Evolutionary conservation across 345 rosid species (phyloP), one percentile per base, ranked within the genome.

Genomic region (Boechera retrofracta): DNA sequence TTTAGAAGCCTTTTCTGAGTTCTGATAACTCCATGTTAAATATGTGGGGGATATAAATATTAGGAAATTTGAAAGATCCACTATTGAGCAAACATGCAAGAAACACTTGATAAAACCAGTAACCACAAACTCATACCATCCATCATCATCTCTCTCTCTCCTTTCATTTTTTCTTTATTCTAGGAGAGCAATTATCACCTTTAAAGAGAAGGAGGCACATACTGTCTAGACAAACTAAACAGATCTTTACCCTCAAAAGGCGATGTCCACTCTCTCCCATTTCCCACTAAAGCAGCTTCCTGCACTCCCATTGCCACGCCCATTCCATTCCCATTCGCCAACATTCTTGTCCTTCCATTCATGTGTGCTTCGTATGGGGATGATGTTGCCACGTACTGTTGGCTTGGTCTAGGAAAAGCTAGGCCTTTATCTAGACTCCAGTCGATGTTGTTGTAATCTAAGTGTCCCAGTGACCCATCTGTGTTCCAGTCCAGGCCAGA

Each of bases 221-320:
- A 93, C 92, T 85, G 91, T 80, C 96, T 89, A 42, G 98, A 89
- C 79, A 94, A 80, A 80, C 91, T 89, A 87, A 94, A 89, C 70
- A 94, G 87, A 83, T 94, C 98, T 52, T 85, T 86, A 79, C 90
- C 97, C 76, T 86, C 97, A 64, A 94, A 91, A 1, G 98, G 98
- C 1, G 98, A 94, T 1, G 91, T 87, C 98, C 98, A 94, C 32
- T 94, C 98, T 31, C 81, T 86, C 0, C 90, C 82, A 63, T 83
- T 85, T 5, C 83, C 78, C 11, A 83, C 77, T 29, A 86, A 65
- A 13, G 76, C 83, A 26, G 59, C 63, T 12, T 87, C 89, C 60
- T 79, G 87, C 65, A 85, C 77, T 75, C 90, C 87, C 7, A 58
- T 54, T 7, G 82, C 47, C 41, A 82, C 52, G 5, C 82, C 56